These are phyloP conservation scores for Cynara cardunculus DNA, from an alignment of 129 eudicot species.

Conservation along the genomic window DNA sequence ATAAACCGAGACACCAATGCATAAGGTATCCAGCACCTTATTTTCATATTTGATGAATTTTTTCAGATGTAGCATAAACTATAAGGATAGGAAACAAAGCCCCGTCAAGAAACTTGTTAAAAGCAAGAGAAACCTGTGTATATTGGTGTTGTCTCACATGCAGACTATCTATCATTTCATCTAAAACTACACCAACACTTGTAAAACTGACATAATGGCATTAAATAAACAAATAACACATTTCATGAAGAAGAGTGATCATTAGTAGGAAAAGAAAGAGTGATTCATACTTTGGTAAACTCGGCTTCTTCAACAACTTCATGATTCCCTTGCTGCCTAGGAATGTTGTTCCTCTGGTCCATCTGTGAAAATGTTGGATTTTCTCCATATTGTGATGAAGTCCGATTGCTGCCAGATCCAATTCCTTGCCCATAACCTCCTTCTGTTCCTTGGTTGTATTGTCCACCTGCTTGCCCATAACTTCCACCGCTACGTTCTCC, in stretches of 20 bases:
- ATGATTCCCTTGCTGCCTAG: conserved; percentile 40
- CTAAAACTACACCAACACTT: not conserved
- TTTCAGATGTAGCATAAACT: too few species aligned
- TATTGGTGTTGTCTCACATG: not conserved
- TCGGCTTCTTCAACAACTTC: conserved; percentile 26
- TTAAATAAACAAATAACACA: not conserved
- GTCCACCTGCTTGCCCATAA: conserved; percentile 24
- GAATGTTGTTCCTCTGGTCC: conserved; percentile 24
- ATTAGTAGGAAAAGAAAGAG: conserved; percentile 15
- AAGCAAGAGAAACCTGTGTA: too few species aligned
- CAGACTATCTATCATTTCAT: not conserved
- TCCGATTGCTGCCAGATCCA: conserved; percentile 17
- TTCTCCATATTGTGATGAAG: conserved; percentile 33
- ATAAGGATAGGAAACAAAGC: too few species aligned
- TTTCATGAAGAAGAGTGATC: too few species aligned
- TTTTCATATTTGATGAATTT: too few species aligned
- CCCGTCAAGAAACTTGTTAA: too few species aligned
- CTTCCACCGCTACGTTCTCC: conserved; percentile 9
- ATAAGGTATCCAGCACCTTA: not conserved
- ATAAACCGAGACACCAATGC: not conserved
- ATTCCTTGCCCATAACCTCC: conserved; percentile 19
- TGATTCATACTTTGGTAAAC: conserved; percentile 39
- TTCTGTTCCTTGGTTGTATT: conserved; percentile 8
- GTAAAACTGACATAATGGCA: not conserved
- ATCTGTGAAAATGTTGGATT: conserved; percentile 22